Evolutionary conservation across 257 asterid species (phyloP).

Genomic region (Gardenia jasminoides): DNA sequence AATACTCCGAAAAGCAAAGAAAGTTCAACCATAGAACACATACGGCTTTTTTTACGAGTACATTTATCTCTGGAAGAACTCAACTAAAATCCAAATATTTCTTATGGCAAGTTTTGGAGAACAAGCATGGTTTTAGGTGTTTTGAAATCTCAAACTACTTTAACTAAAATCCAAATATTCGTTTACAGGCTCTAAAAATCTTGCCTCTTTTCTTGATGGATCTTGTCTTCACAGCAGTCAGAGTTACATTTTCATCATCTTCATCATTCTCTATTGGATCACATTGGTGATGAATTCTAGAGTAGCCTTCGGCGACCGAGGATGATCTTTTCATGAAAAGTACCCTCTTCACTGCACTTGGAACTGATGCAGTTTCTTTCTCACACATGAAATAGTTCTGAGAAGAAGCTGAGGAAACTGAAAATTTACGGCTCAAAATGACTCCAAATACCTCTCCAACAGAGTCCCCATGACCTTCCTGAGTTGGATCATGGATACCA

Average conservation of each 20-base stretch:
- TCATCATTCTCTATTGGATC: constrained; percentile 11
- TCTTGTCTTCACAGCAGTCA: background rate
- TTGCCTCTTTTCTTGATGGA: constrained; percentile 25
- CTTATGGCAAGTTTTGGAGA: background rate
- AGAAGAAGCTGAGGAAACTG: constrained; percentile 12
- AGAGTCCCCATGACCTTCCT: constrained; percentile 12
- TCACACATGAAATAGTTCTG: constrained; percentile 17
- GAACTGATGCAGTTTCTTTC: constrained; percentile 14
- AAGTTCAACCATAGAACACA: background rate
- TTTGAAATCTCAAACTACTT: background rate
- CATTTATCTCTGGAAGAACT: background rate
- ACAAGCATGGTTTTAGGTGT: background rate
- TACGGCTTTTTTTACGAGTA: background rate
- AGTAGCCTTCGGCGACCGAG: constrained; percentile 35
- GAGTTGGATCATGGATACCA: background rate
- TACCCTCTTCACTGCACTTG: constrained; percentile 20
- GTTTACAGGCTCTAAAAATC: constrained; percentile 29
- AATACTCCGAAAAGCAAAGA: background rate
- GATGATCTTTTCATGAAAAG: constrained; percentile 32
- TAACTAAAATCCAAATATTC: constrained; percentile 27
- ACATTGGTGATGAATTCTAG: constrained; percentile 33
- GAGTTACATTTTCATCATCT: background rate
- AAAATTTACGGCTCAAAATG: constrained; percentile 29
- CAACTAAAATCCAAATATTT: background rate
- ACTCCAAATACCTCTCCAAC: constrained; percentile 44